Percentiles rank a stretch among this genome's conserved stretches.
These are phyloP conservation scores for Adenanthera pavonina DNA, from an alignment of 306 rosid genomes.

Conservation along the genomic window DNA sequence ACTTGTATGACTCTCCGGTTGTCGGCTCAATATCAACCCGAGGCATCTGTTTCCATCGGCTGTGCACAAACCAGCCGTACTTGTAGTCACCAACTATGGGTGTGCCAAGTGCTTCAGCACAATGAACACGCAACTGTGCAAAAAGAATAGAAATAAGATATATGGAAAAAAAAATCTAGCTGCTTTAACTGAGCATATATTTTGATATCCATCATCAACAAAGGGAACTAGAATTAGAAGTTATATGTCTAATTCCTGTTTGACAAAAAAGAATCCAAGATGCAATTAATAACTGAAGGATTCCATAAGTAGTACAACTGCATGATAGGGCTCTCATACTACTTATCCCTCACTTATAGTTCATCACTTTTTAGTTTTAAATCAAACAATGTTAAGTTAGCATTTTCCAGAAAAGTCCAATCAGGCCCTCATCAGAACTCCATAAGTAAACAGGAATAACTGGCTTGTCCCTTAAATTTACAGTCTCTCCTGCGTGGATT, in stretches of 20 bases:
- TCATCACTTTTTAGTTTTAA: background rate
- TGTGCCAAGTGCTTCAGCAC: slow-evolving; percentile 97
- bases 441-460: background rate
- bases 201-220: background rate
- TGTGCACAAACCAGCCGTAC: slow-evolving; percentile 93
- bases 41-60: slow-evolving; percentile 85
- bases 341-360: no score
- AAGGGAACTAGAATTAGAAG: background rate
- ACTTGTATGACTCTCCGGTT: slow-evolving; percentile 71
- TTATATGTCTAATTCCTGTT: background rate
- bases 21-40: slow-evolving; percentile 73
- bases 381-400: background rate
- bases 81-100: slow-evolving; percentile 96
- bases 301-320: background rate
- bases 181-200: slow-evolving; percentile 3
- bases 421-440: background rate
- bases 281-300: slow-evolving; percentile 15
- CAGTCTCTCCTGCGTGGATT: background rate
- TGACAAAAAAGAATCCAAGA: slow-evolving; percentile 17
- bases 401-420: background rate
- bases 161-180: slow-evolving; percentile 5
- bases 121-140: slow-evolving; percentile 89
- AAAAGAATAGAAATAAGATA: slow-evolving; percentile 3
- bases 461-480: background rate
- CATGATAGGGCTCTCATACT: background rate